These are phyloP conservation scores for Crithidia fasciculata DNA, from an alignment of 208 protist species.

Conservation along the genomic window DNA sequence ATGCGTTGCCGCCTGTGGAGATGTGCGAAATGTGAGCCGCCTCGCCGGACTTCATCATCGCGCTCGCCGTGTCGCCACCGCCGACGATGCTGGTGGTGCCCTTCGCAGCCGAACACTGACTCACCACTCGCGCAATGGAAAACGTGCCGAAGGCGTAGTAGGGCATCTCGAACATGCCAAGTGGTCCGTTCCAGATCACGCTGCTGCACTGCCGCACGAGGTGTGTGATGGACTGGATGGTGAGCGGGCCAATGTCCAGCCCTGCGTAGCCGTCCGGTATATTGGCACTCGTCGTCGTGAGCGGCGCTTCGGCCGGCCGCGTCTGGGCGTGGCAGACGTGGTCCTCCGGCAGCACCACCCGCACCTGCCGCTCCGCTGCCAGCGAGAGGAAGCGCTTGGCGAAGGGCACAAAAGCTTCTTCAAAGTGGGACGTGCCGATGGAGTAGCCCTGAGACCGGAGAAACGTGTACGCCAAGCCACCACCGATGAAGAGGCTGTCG, in stretches of 20 bases:
- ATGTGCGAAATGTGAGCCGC: slow-evolving; percentile 96
- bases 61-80: slow-evolving; percentile 97
- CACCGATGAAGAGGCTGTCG: slow-evolving; percentile 98
- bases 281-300: slow-evolving; percentile 64
- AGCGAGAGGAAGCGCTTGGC: slow-evolving; percentile 92
- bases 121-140: slow-evolving; percentile 76
- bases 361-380: slow-evolving; percentile 95
- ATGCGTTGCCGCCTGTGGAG: slow-evolving; percentile 98
- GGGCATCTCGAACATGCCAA: slow-evolving; percentile 98
- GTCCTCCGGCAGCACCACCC: slow-evolving; percentile 97
- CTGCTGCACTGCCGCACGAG: slow-evolving; percentile 88
- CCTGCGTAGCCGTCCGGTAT: slow-evolving; percentile 91
- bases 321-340: slow-evolving; percentile 95
- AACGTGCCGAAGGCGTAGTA: slow-evolving; percentile 94
- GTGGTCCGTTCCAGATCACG: slow-evolving; percentile 97
- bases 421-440: slow-evolving; percentile 96
- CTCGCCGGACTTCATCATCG: slow-evolving; percentile 86
- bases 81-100: slow-evolving; percentile 90
- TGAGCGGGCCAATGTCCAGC: slow-evolving; percentile 96
- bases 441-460: slow-evolving; percentile 79
- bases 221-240: slow-evolving; percentile 70
- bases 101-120: slow-evolving; percentile 49
- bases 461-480: slow-evolving; percentile 99
- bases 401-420: slow-evolving; percentile 78
- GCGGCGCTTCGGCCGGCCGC: slow-evolving; percentile 50